Evolutionary conservation across 192 early-diverging fungal species (phyloP), one percentile per base, ranked within the genome.

Genomic region (Obelidium mucronatum): DNA sequence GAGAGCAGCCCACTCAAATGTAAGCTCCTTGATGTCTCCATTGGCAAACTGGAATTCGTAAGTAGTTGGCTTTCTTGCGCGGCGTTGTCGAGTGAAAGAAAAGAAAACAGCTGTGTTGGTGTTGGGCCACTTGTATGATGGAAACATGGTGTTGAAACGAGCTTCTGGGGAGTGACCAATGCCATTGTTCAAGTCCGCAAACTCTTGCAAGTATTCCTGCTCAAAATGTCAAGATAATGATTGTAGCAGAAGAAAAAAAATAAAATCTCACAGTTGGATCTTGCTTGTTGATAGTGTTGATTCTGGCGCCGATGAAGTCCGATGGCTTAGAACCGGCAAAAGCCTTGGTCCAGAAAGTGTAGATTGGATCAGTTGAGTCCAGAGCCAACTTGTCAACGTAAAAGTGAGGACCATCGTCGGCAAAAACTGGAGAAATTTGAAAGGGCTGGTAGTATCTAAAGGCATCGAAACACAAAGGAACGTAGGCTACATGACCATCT

Each of bases 81-180:
- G 40, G 51, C 24, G 24, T 1, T 33, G 34, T 15, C 17, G 17
- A 54, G 44, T 19, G 34, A 52, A 54, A 11, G 30, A 30, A 19
- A 48, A 70, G 22, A 70, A 22, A 28, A 19, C 19, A 8, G 19
- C 13, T 1, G 13, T 51, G 24, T 19, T 24, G 13, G n/a, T 17
- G 1, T 54, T 70, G 40, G 26, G 19, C 64, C 64, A 66, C n/a
- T 36, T 66, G 67, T 70, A 70, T 30, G 44, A 53, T 0, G 40
- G 44, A 35, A 75, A 63, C 58, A 65, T n/a, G 19, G 33, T 48
- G 62, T 75, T 75, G 74, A 75, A n/a, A n/a, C n/a, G n/a, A n/a
- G n/a, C n/a, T n/a, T n/a, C n/a, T n/a, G n/a, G n/a, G n/a, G n/a
- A n/a, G n/a, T n/a, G n/a, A n/a, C n/a, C n/a, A n/a, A n/a, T n/a